These are phyloP conservation scores for Parietaria judaica DNA, from an alignment of 306 rosid species.

Conservation along the genomic window DNA sequence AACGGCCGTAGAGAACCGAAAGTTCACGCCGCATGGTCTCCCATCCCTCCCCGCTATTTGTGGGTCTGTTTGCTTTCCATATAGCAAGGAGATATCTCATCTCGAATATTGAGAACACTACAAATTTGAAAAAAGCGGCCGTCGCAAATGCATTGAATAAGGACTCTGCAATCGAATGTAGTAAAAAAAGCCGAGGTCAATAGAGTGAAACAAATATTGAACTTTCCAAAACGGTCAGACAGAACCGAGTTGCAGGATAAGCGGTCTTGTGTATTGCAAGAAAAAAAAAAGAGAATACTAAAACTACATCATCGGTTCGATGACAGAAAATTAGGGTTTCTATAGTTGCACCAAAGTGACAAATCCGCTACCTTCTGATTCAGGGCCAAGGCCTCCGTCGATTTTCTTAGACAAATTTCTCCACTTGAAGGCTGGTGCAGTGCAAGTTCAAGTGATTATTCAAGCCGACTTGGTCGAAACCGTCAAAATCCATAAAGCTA, in stretches of 20 bases:
- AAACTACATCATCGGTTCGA: background rate
- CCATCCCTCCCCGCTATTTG: slow-evolving; percentile 94
- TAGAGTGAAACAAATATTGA: background rate
- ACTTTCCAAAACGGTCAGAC: too few species aligned
- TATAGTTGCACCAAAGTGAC: slow-evolving; percentile 5
- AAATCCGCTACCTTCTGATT: slow-evolving; percentile 15
- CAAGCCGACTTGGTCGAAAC: slow-evolving; percentile 3
- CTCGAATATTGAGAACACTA: slow-evolving; percentile 95
- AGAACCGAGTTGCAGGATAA: background rate
- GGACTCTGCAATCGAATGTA: slow-evolving; percentile 56
- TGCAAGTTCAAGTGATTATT: slow-evolving; percentile 5
- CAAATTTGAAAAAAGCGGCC: slow-evolving; percentile 97
- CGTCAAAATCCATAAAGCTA: slow-evolving; percentile 4
- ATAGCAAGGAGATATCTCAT: slow-evolving; percentile 99
- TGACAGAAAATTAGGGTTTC: background rate
- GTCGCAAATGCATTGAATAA: slow-evolving; percentile 97
- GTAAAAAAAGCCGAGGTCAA: slow-evolving; percentile 19
- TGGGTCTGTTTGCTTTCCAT: slow-evolving; percentile 96
- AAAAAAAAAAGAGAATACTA: background rate
- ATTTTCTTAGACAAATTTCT: slow-evolving; percentile 15
- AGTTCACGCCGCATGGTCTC: slow-evolving; percentile 98
- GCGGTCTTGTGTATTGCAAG: too few species aligned
- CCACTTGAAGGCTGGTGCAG: slow-evolving; percentile 12
- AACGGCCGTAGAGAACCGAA: slow-evolving; percentile 90
- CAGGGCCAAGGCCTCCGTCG: slow-evolving; percentile 14